These are phyloP conservation scores for Noccaea caerulescens DNA, from an alignment of 345 rosid species.

Conservation along the genomic window DNA sequence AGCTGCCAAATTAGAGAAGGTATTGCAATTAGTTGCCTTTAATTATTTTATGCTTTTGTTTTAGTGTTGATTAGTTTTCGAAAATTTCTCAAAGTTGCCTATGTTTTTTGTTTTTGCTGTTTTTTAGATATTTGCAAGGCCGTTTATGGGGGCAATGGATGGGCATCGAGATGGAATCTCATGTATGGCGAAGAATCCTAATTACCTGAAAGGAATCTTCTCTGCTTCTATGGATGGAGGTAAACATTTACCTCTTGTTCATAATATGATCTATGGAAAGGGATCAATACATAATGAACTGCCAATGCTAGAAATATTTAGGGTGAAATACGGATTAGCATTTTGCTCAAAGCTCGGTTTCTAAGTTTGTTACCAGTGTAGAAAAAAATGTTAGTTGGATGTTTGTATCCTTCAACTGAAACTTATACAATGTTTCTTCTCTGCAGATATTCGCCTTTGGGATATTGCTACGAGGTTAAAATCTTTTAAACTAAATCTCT, in stretches of 20 bases:
- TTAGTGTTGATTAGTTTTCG: neutral
- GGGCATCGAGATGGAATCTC: constrained; percentile 84
- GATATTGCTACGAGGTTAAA: constrained; percentile 84
- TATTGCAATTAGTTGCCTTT: constrained; percentile 11
- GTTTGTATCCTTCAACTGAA: neutral
- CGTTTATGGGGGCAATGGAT: constrained; percentile 95
- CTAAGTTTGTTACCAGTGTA: neutral
- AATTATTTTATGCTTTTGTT: neutral
- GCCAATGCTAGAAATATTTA: neutral
- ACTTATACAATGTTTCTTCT: constrained; percentile 2
- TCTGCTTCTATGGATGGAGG: constrained; percentile 99
- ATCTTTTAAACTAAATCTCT: neutral
- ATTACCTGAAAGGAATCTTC: constrained; percentile 79
- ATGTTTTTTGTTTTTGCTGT: neutral
- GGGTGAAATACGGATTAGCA: neutral
- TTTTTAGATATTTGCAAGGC: constrained; percentile 84
- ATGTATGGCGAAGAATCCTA: constrained; percentile 96
- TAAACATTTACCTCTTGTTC: constrained; percentile 8
- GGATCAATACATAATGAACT: neutral
- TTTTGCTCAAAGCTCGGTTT: neutral
- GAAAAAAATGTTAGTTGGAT: neutral
- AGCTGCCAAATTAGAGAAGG: constrained; percentile 96
- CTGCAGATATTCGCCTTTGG: constrained; percentile 95
- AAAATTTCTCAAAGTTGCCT: neutral
- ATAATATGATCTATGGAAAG: neutral